These are phyloP conservation scores for Jatropha podagrica DNA, from an alignment of 441 rosid species.

Conservation along the genomic window DNA sequence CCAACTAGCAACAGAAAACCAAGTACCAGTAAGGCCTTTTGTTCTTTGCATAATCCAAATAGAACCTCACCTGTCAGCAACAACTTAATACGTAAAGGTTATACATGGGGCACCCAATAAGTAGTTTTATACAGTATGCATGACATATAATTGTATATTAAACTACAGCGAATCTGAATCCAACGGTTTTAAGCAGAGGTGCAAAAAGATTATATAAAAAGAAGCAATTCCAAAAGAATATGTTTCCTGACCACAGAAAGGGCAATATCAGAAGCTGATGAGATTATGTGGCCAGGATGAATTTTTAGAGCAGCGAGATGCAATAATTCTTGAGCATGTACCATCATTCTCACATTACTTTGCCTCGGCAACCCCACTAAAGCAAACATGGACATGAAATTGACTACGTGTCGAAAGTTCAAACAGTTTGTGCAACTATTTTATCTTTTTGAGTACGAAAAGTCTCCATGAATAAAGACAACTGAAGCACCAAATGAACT, in stretches of 20 bases:
- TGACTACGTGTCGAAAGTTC: conserved; percentile 8
- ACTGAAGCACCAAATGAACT: conserved; percentile 15
- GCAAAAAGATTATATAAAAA: neutral
- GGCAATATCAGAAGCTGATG: conserved; percentile 1
- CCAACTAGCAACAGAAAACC: too few species aligned
- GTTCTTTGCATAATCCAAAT: too few species aligned
- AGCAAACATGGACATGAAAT: conserved; percentile 6
- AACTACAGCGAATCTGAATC: neutral
- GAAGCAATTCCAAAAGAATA: neutral
- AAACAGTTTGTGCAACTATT: conserved; percentile 7
- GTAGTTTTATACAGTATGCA: neutral
- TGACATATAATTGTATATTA: too few species aligned
- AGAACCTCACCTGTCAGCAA: too few species aligned
- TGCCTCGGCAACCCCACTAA: conserved; percentile 11
- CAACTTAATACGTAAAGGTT: too few species aligned
- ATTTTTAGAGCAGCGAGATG: conserved; percentile 11
- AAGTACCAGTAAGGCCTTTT: too few species aligned
- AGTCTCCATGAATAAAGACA: conserved; percentile 8
- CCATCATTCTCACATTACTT: conserved; percentile 14
- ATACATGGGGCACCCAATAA: neutral
- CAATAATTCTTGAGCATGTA: conserved; percentile 6
- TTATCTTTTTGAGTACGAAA: neutral
- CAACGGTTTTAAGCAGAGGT: neutral
- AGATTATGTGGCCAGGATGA: neutral
- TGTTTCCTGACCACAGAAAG: conserved; percentile 10